phyloP scores from a whole-genome alignment of 768 basidiomycete species.

The Guyanaporus albipodus region DNA sequence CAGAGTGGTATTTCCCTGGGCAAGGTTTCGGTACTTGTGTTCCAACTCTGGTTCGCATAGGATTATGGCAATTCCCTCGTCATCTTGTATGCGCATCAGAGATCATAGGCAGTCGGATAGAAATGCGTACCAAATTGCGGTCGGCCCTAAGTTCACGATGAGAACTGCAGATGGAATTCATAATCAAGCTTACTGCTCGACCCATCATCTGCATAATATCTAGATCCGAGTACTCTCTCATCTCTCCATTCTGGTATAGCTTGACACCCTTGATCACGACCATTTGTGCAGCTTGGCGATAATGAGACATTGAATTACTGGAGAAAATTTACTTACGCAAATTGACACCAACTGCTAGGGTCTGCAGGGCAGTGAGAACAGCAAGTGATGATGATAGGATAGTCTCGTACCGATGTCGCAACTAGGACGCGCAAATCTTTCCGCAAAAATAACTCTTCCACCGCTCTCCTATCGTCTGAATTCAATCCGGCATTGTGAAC shows the following conservation, averaged over 20 bases:
- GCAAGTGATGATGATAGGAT: neutral
- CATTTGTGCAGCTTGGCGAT: conserved; percentile 72
- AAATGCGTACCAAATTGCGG: conserved; percentile 75
- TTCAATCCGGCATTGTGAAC: conserved; percentile 89
- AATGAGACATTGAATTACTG: neutral
- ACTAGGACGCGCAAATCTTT: conserved; percentile 65
- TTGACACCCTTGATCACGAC: conserved; percentile 92
- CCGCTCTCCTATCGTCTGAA: conserved; percentile 63
- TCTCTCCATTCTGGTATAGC: conserved; percentile 63
- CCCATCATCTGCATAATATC: conserved; percentile 98
- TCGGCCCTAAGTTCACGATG: conserved; percentile 56
- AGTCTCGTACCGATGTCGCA: conserved; percentile 70
- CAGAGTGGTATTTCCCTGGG: conserved; percentile 68
- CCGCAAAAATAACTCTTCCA: conserved; percentile 70
- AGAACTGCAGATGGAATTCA: neutral
- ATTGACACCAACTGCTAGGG: conserved; percentile 94
- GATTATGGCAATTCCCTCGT: conserved; percentile 79
- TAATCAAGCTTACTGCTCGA: conserved; percentile 59
- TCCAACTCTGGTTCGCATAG: conserved; percentile 74
- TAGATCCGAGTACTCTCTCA: conserved; percentile 83
- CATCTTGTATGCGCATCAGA: conserved; percentile 46
- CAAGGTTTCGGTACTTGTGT: conserved; percentile 64
- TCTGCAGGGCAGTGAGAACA: conserved; percentile 44
- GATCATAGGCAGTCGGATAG: neutral
- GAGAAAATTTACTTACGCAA: conserved; percentile 54